These are phyloP conservation scores for Cladophialophora bantiana DNA, from an alignment of 2,329 filamentous ascomycete genomes.

Conservation along the genomic window DNA sequence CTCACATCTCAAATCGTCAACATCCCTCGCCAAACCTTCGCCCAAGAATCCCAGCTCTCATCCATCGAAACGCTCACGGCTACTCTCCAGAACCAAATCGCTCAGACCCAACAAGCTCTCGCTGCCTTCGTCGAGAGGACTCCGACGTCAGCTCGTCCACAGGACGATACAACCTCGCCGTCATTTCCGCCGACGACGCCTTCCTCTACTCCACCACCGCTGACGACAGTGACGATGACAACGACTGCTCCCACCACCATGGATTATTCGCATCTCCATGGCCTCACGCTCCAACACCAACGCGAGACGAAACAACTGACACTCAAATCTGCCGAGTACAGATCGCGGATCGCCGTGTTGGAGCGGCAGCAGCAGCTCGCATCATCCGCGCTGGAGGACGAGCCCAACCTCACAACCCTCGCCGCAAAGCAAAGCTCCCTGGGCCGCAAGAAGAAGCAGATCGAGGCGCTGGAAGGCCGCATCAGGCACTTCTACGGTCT, in stretches of 20 bases:
- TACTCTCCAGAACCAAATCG: conserved; percentile 35
- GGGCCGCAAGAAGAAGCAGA: conserved; percentile 57
- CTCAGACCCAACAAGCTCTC: conserved; percentile 34
- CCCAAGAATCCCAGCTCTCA: conserved; percentile 62
- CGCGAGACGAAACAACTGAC: conserved; percentile 72
- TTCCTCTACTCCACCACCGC: conserved; percentile 4
- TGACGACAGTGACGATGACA: conserved; percentile 46
- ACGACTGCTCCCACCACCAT: conserved; percentile 46
- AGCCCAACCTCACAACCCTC: conserved; percentile 9
- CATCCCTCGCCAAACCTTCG: conserved; percentile 62
- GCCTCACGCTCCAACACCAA: conserved; percentile 76
- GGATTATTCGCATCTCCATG: conserved; percentile 55
- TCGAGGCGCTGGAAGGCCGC: conserved; percentile 66
- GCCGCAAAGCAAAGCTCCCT: conserved; percentile 17
- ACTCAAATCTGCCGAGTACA: conserved; percentile 72
- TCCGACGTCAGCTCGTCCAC: not conserved
- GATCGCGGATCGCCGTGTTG: conserved; percentile 59
- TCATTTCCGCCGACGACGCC: not conserved
- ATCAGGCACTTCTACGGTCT: conserved; percentile 73
- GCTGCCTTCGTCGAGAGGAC: conserved; percentile 1
- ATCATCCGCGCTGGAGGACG: too few species aligned
- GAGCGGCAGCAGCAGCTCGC: conserved; percentile 40
- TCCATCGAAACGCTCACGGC: conserved; percentile 24
- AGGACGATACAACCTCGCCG: not conserved
- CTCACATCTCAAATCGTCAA: conserved; percentile 54